phyloP scores from a whole-genome alignment of 345 rosid genomes.

The Excoecaria cochinchinensis region DNA sequence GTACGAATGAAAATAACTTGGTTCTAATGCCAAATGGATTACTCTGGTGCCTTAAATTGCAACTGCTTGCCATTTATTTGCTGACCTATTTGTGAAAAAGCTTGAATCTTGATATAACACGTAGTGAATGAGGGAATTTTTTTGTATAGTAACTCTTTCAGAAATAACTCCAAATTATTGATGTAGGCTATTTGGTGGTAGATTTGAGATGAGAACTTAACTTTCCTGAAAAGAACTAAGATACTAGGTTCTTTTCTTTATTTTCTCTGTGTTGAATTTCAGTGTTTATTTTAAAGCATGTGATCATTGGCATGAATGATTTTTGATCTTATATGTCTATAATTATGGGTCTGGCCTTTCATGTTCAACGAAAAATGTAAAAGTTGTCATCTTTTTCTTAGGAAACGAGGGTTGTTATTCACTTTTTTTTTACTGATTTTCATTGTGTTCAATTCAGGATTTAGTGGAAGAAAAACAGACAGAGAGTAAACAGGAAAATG shows the following conservation, averaged over 20 bases:
- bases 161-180: background rate
- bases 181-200: background rate
- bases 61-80: conserved; percentile 3
- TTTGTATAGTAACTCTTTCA: background rate
- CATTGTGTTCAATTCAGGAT: conserved; percentile 39
- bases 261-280: background rate
- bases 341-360: background rate
- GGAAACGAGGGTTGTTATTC: background rate
- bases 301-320: background rate
- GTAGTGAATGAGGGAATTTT: background rate
- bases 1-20: background rate
- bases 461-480: conserved; percentile 30
- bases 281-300: background rate
- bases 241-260: background rate
- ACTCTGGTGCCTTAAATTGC: background rate
- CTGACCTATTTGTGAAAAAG: background rate
- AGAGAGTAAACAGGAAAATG: conserved; percentile 31
- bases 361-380: background rate
- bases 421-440: conserved; percentile 3
- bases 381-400: background rate
- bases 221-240: background rate
- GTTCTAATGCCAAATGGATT: background rate
- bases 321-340: background rate
- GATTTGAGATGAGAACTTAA: background rate
- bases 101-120: background rate